Percentiles rank a stretch among this genome's conserved stretches.
These are phyloP conservation scores for Gigaspora rosea DNA, from an alignment of 192 early-diverging fungal genomes.

Conservation along the genomic window DNA sequence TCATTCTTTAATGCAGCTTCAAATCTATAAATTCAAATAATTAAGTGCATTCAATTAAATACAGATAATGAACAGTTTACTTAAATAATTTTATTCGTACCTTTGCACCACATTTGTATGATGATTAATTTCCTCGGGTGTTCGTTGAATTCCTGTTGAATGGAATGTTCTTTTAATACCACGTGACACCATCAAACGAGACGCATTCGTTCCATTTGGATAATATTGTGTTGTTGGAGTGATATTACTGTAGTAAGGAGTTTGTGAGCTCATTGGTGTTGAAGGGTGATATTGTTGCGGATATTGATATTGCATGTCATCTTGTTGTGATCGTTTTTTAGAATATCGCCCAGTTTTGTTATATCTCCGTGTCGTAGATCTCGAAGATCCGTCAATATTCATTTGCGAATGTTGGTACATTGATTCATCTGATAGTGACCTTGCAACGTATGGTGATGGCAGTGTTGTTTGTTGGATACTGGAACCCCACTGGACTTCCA, in stretches of 20 bases:
- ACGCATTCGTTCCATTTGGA: neutral
- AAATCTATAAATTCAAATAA: conserved; percentile 10
- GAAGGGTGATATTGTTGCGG: neutral
- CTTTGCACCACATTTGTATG: conserved; percentile 15
- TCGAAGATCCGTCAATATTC: neutral
- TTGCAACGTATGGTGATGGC: too few species aligned
- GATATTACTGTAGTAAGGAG: too few species aligned
- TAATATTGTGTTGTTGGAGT: neutral
- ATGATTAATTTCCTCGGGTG: conserved; percentile 7
- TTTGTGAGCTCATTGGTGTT: neutral
- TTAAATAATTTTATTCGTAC: neutral
- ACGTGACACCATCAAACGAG: neutral
- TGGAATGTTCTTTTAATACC: neutral
- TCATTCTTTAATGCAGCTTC: conserved; percentile 27
- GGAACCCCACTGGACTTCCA: too few species aligned
- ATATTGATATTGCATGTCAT: conserved; percentile 4
- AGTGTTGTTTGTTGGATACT: too few species aligned
- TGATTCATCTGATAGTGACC: neutral
- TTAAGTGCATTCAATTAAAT: too few species aligned
- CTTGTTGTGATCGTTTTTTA: conserved; percentile 47
- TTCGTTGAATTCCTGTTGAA: neutral
- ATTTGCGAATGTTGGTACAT: neutral
- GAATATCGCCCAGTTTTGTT: conserved; percentile 64
- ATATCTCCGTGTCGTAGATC: conserved; percentile 48
- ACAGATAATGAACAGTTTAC: too few species aligned